Base-by-base conservation (phyloP, 305 asterid genomes). In the Salvia sclarea region DNA sequence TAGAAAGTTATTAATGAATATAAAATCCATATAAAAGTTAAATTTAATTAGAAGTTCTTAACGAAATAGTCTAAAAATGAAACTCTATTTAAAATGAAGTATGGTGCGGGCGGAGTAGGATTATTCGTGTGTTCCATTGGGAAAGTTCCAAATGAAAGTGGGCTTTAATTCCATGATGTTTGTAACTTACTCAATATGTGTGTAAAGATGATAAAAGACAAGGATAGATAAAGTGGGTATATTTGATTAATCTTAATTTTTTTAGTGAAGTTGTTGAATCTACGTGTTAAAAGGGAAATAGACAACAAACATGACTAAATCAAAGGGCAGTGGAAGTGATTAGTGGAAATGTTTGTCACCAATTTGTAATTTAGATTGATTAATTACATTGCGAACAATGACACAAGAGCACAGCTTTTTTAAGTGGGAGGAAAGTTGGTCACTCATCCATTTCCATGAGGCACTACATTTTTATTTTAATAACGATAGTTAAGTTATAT, bases 291-390 rank as follows among this genome's bases (percentile, higher is more conserved):
- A 9, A n/a, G 13, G n/a, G 54, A 16, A 48, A 37, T 11, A 49
- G 35, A 50, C 56, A 40, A 2, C 49, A 41, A n/a, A 54, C 24
- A 14, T 4, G 70, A 54, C 66, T 53, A 63, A 41, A 55, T 41
- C 58, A 5, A 20, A 30, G 66, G 71, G 60, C 66, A 3, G 22
- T 14, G 18, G 21, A 41, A 33, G 40, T 24, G 8, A 5, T 6
- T 24, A 5, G 0, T 53, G 31, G 59, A 52, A 25, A 25, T 53
- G 25, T 53, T 53, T 13, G 60, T 53, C 60, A 53, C 38, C 17
- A 24, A 24, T 52, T 9, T 17, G 3, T 4, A 24, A 53, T 52
- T 50, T 17, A 2, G 7, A 16, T 16, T 47, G 22, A 47, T 47
- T 47, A 37, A 28, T 28, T 28, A 3, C 33, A 28, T 43, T 2